Evolutionary conservation across 2,329 filamentous ascomycete genomes (phyloP), one percentile per base, ranked within the genome.

Genomic region (Rutstroemia sp.): DNA sequence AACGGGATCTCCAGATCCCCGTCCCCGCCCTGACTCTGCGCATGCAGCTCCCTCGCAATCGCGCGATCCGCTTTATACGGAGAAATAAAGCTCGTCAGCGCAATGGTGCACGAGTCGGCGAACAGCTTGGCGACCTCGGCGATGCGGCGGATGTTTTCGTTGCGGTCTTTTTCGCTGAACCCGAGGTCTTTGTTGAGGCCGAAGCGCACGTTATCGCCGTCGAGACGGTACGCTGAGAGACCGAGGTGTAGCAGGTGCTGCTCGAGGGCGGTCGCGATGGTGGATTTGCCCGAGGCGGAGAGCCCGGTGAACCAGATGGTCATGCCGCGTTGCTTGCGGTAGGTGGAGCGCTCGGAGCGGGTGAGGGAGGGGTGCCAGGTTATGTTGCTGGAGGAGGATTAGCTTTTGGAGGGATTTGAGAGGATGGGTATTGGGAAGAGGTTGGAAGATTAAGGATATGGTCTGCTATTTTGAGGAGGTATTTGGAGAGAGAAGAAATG

Each of bases 271-370:
- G 90, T 95, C 55, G 94, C 94, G 61, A 99, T 90, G 58, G 94
- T 99, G 52, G 92, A 96, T 77, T 99, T 99, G 70, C 94, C 94
- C 0, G 90, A 96, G 52, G 92, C 94, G 39, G 90, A 95, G 62
- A 99, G 88, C 54, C 94, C 94, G 1, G 94, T 99, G 71, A 99
- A 88, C 94, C 94, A 99, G 75, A 99, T 86, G 57, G 94, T 99
- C 72, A 95, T 87, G 71, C 94, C 94, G 65, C 83, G 82, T 75
- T 99, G 94, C 72, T 86, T 83, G 74, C 90, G 89, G 65, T 82
- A 76, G 64, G 79, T 71, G 73, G 82, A 86, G 73, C 89, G 88
- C 80, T 94, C 89, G 61, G 77, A 73, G 74, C 88, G 87, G 55
- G 87, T 87, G 70, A 94, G 86, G 12, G 65, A 88, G 8, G 85